Evolutionary conservation across 2,329 filamentous ascomycete species (phyloP), one percentile per base, ranked within the genome.

Genomic region (Trichoderma atroviride): DNA sequence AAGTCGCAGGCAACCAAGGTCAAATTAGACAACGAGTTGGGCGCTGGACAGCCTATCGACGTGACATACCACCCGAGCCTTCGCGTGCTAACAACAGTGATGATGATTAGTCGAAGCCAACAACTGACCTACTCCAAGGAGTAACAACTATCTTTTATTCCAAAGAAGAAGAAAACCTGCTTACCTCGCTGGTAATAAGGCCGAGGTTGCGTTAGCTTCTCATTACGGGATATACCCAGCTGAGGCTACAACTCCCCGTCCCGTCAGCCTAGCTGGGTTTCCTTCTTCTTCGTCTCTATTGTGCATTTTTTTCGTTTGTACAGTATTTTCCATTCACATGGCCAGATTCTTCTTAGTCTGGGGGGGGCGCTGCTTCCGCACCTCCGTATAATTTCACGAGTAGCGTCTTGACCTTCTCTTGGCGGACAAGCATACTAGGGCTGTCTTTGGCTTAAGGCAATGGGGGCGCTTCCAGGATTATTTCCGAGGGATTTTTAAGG

Each of bases 311-410:
- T 14, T 29, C 14, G 29, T 27, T 57, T n/a, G n/a, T n/a, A n/a
- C n/a, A n/a, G 50, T 43, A 19, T 57, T 50, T 31, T 40, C 27
- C 10, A 24, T 57, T 31, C 37, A 29, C n/a, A 50, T 24, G 47
- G 47, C 47, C 47, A 50, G 19, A 22, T 50, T 24, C 29, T 11
- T 57, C 27, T 57, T 35, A 40, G 37, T 40, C 24, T 33, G 31
- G 33, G 29, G 29, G 62, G 60, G 47, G 40, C 19, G 24, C 52
- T 58, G 53, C 22, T 43, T 43, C 52, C 62, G 62, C 35, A n/a
- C n/a, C 62, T 58, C 62, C 62, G 50, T 65, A 65, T 65, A 56
- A 65, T 65, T 65, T 65, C 33, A 65, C 50, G 50, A 65, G 52
- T 63, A 64, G 47, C 61, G 47, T 35, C 27, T 29, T 37, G 35